Conservation (phyloP, 441 rosid genomes). For the Corymbia citriodora region DNA sequence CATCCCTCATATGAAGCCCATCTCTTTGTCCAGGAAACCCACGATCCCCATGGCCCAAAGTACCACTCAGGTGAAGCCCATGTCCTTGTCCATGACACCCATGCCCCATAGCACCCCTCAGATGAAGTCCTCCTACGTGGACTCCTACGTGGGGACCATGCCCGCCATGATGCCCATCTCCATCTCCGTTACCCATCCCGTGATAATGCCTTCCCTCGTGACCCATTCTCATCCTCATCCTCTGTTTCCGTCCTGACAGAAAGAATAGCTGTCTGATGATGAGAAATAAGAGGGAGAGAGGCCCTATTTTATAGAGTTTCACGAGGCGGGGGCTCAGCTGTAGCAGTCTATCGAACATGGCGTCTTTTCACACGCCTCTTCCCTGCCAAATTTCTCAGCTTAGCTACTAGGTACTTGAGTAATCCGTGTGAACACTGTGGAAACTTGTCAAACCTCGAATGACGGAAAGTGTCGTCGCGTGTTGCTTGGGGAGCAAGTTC, state of each 20-base stretch:
- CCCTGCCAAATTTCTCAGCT: background rate
- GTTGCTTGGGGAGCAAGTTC: background rate
- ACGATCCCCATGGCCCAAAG: background rate
- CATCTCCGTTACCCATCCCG: background rate
- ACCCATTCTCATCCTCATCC: background rate
- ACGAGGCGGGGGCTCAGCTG: background rate
- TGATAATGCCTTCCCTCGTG: background rate
- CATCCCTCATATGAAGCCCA: background rate
- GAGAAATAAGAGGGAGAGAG: accelerated
- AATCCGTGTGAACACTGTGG: background rate
- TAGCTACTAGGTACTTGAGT: background rate
- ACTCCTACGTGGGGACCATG: background rate
- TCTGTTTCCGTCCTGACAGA: background rate
- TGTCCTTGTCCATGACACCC: background rate
- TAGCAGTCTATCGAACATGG: background rate
- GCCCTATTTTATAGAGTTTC: background rate
- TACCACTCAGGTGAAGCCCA: background rate
- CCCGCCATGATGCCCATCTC: background rate
- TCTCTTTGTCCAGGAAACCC: background rate
- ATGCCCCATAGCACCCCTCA: background rate
- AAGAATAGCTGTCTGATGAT: background rate
- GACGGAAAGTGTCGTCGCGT: background rate
- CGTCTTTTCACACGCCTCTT: background rate
- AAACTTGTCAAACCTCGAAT: background rate
- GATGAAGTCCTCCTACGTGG: no score